Base-by-base conservation (phyloP, 257 asterid genomes). In the Datura wrightii region DNA sequence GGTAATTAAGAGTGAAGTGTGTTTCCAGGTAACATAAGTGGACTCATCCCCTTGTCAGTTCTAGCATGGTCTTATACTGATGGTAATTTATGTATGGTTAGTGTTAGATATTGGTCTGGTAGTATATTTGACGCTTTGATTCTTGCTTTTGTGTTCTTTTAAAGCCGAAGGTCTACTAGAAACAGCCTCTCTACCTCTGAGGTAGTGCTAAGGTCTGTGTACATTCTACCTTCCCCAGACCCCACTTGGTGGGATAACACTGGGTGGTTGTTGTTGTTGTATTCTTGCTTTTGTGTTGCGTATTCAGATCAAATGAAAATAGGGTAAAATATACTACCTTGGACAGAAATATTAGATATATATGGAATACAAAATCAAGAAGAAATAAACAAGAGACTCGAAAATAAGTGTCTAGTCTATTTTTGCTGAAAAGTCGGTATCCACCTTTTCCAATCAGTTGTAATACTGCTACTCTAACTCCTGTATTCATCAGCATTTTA, bases 401-500 rank as follows among this genome's bases (percentile, higher is more conserved):
- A 3, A 74, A 74, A 74, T 19, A n/a, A 42, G 80, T 10, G 5
- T 19, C 10, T 72, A 10, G n/a, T 44, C 58, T 10, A 46, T 3
- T 44, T 19, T 72, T 72, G 58, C 56, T 72, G 80, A 48, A 70
- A 70, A 72, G 58, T 44, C 2, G 37, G 41, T n/a, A 71, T 50
- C 16, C 56, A 44, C 18, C 18, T 44, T 71, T 34, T 71, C 1
- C 39, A 44, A 71, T 71, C 37, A n/a, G 39, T 72, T 24, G 16
- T n/a, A 24, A 74, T 46, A 74, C 59, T 74, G 60, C 81, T 19
- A 74, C 81, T 41, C 13, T 44, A 39, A 70, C 55, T 41, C 79
- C 54, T 70, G 54, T 70, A 42, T 70, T 42, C 53, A 70, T 42
- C 36, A 70, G 16, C 79, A 42, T 41, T 70, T 42, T 18, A 39